A percentile compares a stretch with the other conserved stretches of the same genome.
phyloP scores from a whole-genome alignment of 140 eudicot genomes.

The Oenanthe javanica region DNA sequence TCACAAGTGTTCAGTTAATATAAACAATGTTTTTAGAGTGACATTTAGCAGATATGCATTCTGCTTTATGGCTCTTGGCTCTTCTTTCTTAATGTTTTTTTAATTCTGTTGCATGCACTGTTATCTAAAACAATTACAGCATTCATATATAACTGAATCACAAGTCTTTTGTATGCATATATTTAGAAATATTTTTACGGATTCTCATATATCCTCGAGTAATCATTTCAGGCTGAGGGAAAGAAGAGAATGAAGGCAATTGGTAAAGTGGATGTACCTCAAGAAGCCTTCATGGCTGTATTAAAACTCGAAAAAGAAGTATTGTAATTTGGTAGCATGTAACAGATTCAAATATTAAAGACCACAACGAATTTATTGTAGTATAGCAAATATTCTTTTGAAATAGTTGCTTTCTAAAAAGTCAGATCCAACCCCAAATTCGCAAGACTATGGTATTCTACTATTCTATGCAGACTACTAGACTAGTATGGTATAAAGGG shows the following conservation, averaged over 20 bases:
- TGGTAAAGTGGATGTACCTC: slow-evolving; percentile 93
- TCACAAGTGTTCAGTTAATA: background rate
- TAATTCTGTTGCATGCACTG: background rate
- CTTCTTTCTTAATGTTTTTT: background rate
- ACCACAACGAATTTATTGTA: background rate
- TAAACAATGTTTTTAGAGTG: background rate
- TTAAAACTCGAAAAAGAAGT: slow-evolving; percentile 96
- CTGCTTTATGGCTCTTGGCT: background rate
- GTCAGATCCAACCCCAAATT: background rate
- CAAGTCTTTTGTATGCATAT: background rate
- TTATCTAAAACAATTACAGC: background rate
- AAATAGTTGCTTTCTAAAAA: background rate
- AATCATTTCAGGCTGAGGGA: slow-evolving; percentile 62
- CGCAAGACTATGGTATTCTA: no score
- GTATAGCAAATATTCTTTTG: background rate
- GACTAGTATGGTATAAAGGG: no score
- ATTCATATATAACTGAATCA: background rate
- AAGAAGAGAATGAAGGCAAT: slow-evolving; percentile 98
- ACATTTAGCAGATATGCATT: background rate
- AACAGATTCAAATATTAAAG: background rate
- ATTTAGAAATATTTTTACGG: background rate
- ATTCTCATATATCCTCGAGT: background rate
- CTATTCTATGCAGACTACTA: no score
- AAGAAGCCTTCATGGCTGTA: slow-evolving; percentile 99
- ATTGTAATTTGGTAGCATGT: slow-evolving; percentile 26